Evolutionary conservation across 106 monocot species (phyloP).

Genomic region (Dendrobium catenatum): DNA sequence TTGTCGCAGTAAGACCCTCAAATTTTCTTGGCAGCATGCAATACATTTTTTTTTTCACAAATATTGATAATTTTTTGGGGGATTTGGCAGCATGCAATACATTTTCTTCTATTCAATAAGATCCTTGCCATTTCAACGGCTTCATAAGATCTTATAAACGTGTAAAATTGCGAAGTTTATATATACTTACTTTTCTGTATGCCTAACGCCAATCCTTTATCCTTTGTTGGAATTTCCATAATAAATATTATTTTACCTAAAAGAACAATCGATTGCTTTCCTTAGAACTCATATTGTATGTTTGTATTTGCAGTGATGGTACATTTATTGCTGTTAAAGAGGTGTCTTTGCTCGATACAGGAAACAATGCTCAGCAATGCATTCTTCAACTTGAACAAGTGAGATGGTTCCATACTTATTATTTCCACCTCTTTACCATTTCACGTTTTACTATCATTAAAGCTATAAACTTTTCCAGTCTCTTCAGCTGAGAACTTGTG

Average conservation of each 20-base stretch:
- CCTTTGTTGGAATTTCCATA: not conserved
- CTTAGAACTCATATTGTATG: not conserved
- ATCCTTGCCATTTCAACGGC: not conserved
- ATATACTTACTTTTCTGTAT: not conserved
- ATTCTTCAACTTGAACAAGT: conserved; percentile 63
- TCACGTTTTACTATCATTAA: not conserved
- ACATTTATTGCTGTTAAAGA: conserved; percentile 68
- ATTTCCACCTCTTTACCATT: not conserved
- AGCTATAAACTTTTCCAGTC: not conserved
- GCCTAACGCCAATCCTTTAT: not conserved
- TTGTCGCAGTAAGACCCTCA: not conserved
- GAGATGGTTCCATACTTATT: not conserved
- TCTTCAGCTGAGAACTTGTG: not conserved
- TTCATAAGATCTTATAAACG: not conserved
- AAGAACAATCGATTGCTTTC: not conserved
- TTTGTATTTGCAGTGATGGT: conserved; percentile 39
- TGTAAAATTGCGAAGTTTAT: not conserved
- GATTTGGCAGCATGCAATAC: not conserved
- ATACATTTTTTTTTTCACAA: not conserved
- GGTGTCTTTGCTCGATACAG: conserved; percentile 50
- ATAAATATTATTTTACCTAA: not conserved
- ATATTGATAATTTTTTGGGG: not conserved
- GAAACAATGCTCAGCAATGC: conserved; percentile 52
- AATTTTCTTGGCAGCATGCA: not conserved
- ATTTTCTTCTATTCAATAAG: not conserved